Percentiles rank a stretch among this genome's conserved stretches.
These are phyloP conservation scores for Trametes meyenii DNA, from an alignment of 768 basidiomycete species.

Conservation along the genomic window DNA sequence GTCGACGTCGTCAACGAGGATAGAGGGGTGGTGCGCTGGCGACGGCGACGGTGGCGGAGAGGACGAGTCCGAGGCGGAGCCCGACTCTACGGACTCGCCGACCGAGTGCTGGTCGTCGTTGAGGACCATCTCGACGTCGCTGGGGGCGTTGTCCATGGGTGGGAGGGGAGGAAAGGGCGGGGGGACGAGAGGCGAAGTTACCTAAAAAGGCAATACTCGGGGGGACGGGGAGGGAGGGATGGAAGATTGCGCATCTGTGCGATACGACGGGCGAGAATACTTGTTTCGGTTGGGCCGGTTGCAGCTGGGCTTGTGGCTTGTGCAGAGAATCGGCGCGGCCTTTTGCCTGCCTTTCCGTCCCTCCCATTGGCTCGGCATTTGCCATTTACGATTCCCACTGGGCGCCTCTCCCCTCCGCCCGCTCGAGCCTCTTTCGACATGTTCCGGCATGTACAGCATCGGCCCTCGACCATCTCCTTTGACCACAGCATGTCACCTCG, in stretches of 20 bases:
- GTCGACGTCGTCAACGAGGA: constrained; percentile 23
- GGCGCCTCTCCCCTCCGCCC: not conserved
- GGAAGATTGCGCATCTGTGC: constrained; percentile 24
- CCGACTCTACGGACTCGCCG: constrained; percentile 1
- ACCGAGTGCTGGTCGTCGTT: constrained; percentile 4
- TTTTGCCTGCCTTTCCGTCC: constrained; percentile 9
- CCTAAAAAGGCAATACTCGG: constrained; percentile 35
- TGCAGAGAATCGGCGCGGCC: constrained; percentile 28
- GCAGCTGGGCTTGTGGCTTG: constrained; percentile 27
- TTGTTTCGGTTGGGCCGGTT: constrained; percentile 26
- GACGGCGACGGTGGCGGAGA: constrained; percentile 17
- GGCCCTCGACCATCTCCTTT: not conserved
- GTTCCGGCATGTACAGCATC: not conserved
- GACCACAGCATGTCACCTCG: not conserved
- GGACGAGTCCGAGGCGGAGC: constrained; percentile 15
- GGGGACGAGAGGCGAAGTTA: constrained; percentile 29
- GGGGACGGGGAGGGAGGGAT: constrained; percentile 30
- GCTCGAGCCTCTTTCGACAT: not conserved
- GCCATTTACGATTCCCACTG: constrained; percentile 34
- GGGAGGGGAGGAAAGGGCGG: constrained; percentile 10
- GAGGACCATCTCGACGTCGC: constrained; percentile 14
- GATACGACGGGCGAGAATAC: constrained; percentile 18
- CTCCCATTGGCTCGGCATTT: constrained; percentile 37
- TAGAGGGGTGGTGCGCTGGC: constrained; percentile 28
- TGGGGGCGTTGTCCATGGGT: constrained; percentile 18